Conservation (phyloP, 2,329 filamentous ascomycete genomes). For the Grosmannia penicillata region DNA sequence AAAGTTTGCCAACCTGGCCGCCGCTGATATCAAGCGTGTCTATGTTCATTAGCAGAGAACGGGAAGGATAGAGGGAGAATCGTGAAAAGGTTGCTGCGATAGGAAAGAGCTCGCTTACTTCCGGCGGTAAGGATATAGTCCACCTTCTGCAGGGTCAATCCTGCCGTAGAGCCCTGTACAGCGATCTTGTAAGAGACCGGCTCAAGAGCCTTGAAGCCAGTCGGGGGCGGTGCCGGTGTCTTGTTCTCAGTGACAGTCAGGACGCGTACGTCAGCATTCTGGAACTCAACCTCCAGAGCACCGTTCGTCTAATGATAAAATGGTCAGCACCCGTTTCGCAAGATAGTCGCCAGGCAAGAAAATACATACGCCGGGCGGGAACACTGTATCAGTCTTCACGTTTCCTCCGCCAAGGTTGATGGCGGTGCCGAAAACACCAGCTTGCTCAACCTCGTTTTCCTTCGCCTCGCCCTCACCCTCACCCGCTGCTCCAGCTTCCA, state of each 20-base stretch:
- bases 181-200: constrained; percentile 20
- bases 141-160: constrained; percentile 22
- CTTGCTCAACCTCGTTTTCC: constrained; percentile 15
- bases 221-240: constrained; percentile 16
- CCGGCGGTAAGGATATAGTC: constrained; percentile 22
- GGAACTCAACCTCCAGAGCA: constrained; percentile 24
- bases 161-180: constrained; percentile 17
- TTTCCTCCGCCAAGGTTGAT: constrained; percentile 17
- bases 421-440: constrained; percentile 16
- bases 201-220: constrained; percentile 23
- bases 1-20: constrained; percentile 21
- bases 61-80: not conserved
- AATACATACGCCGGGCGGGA: constrained; percentile 18
- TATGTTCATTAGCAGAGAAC: constrained; percentile 2
- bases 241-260: constrained; percentile 23
- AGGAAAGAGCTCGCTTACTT: no score
- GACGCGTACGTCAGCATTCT: constrained; percentile 18
- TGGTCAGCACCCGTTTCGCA: not conserved
- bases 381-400: constrained; percentile 18
- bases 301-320: constrained; percentile 12
- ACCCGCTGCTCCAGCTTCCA: no score
- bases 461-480: constrained; percentile 11
- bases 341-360: not conserved
- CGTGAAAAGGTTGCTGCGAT: constrained; percentile 7
- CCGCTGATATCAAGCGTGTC: constrained; percentile 20